phyloP scores from a whole-genome alignment of 1,139 yeast species.

The Kluyveromyces sp. region DNA sequence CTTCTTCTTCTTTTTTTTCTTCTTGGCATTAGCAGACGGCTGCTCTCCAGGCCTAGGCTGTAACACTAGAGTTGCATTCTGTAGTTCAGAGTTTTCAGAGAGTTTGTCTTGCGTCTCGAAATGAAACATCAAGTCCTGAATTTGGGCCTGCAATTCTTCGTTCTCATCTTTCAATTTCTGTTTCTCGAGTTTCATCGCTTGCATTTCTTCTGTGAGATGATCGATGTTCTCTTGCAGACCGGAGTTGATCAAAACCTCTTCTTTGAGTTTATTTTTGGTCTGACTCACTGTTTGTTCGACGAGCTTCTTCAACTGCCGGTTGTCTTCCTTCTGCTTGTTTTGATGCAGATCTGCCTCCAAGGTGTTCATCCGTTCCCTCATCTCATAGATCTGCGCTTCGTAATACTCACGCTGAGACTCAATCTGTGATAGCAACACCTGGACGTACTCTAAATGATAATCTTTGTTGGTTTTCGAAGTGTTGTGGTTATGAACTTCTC shows the following conservation, averaged over 20 bases:
- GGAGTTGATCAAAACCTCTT: constrained; percentile 47
- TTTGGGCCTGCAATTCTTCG: constrained; percentile 57
- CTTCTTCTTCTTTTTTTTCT: constrained; percentile 13
- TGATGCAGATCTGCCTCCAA: constrained; percentile 5
- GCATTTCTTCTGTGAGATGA: constrained; percentile 37
- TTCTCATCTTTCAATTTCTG: constrained; percentile 35
- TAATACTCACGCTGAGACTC: constrained; percentile 88
- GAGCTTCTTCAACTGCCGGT: constrained; percentile 25
- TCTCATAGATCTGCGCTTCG: constrained; percentile 45
- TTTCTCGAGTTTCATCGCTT: constrained; percentile 26
- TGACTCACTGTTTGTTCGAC: constrained; percentile 8
- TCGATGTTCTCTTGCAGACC: constrained; percentile 56
- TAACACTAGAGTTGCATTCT: constrained; percentile 58
- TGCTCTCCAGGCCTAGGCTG: constrained; percentile 14
- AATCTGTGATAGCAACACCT: constrained; percentile 67
- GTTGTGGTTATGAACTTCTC: constrained; percentile 20
- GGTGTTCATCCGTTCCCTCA: constrained; percentile 31
- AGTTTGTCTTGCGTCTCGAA: constrained; percentile 68
- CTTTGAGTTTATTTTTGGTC: constrained; percentile 35
- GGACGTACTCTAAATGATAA: constrained; percentile 72
- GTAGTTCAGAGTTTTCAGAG: constrained; percentile 62
- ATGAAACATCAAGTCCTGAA: constrained; percentile 74
- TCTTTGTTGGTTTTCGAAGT: constrained; percentile 42
- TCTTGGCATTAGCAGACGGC: constrained; percentile 12
- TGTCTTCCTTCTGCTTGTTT: constrained; percentile 12